Percentiles rank a stretch among this genome's conserved stretches.
phyloP scores from a whole-genome alignment of 768 basidiomycete species.

The Tylopilus vinaceipallidus region DNA sequence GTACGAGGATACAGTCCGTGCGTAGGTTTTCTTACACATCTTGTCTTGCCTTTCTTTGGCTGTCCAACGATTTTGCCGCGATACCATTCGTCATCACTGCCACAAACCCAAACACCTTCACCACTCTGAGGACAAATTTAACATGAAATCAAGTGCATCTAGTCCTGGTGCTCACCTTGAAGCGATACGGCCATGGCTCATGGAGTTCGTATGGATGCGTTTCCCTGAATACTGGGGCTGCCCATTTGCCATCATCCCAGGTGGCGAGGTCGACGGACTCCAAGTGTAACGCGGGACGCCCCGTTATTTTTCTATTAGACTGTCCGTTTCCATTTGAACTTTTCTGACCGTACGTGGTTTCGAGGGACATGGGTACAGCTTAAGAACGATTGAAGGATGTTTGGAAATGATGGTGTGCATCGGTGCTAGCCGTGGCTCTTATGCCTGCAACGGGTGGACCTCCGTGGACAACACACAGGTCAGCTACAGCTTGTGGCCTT shows the following conservation, averaged over 20 bases:
- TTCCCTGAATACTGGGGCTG: slow-evolving; percentile 17
- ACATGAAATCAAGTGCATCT: not conserved
- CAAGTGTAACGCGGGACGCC: slow-evolving; percentile 3
- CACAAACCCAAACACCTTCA: slow-evolving; percentile 53
- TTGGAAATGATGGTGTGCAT: not conserved
- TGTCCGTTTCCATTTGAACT: not conserved
- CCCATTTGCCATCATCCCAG: slow-evolving; percentile 28
- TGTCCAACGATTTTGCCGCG: slow-evolving; percentile 47
- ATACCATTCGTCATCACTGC: slow-evolving; percentile 50
- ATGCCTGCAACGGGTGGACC: slow-evolving; percentile 9
- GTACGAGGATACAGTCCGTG: not conserved
- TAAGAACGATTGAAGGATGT: not conserved
- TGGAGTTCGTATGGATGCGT: slow-evolving; percentile 42
- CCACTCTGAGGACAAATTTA: slow-evolving; percentile 34
- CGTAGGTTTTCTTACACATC: slow-evolving; percentile 38
- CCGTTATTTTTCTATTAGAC: not conserved
- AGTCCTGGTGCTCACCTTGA: slow-evolving; percentile 32
- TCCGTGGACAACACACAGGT: slow-evolving; percentile 13
- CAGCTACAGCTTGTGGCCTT: slow-evolving; percentile 12
- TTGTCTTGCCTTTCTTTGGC: slow-evolving; percentile 43
- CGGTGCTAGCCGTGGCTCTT: slow-evolving; percentile 5
- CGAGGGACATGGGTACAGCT: slow-evolving; percentile 2
- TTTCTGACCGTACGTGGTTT: not conserved
- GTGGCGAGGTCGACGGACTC: slow-evolving; percentile 23
- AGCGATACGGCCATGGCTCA: slow-evolving; percentile 52